Percentiles rank a stretch among this genome's conserved stretches.
Evolutionary conservation across 306 rosid species (phyloP).

Genomic region (Myrica gale): DNA sequence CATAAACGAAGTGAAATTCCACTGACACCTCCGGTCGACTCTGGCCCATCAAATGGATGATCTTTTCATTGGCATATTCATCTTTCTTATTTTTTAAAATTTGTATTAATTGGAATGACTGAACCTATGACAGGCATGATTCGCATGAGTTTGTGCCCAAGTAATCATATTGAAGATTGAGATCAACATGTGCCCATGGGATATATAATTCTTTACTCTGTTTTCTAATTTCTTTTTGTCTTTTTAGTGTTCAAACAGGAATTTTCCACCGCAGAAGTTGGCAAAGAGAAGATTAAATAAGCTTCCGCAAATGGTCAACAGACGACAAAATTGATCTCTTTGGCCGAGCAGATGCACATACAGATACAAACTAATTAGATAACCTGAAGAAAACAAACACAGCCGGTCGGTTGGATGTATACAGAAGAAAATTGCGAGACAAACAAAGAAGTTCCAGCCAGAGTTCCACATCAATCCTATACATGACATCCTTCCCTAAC

Average conservation of each 20-base stretch:
- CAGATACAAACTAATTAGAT: constrained; percentile 41
- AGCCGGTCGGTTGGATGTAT: constrained; percentile 51
- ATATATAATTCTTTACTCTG: neutral
- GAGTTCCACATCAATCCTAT: constrained; percentile 37
- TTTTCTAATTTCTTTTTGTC: too few relatives aligned
- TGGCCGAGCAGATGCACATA: constrained; percentile 31
- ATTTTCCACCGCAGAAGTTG: too few relatives aligned
- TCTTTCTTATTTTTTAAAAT: too few relatives aligned
- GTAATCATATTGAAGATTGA: neutral
- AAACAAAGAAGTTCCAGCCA: constrained; percentile 51
- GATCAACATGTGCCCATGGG: neutral
- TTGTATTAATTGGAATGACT: too few relatives aligned
- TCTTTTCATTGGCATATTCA: too few relatives aligned
- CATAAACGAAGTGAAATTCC: constrained; percentile 10
- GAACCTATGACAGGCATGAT: too few relatives aligned
- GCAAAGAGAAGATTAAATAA: too few relatives aligned
- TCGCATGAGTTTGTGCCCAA: too few relatives aligned
- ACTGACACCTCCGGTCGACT: too few relatives aligned
- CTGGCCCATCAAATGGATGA: too few relatives aligned
- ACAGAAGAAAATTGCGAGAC: constrained; percentile 44
- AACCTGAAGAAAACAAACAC: constrained; percentile 49
- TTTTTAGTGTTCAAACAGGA: too few relatives aligned
- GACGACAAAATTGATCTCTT: constrained; percentile 11
- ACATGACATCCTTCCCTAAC: constrained; percentile 42
- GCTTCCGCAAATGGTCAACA: constrained; percentile 11